Percentiles rank a stretch among this genome's conserved stretches.
Evolutionary conservation across 345 rosid species (phyloP).

Genomic region (Eucalyptus virginea): DNA sequence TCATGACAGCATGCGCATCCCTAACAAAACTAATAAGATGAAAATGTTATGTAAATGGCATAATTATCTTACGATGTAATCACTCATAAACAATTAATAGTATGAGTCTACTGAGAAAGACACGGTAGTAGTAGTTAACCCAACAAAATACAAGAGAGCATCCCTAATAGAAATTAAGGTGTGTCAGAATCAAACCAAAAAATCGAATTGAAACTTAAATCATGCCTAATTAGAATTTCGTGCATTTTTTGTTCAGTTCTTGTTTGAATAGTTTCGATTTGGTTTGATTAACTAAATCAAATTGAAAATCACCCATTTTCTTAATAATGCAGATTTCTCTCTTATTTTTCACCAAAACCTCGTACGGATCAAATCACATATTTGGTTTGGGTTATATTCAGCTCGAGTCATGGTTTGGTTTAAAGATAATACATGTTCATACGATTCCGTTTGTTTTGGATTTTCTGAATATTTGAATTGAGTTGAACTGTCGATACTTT

Average conservation of each 20-base stretch:
- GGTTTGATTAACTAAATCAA: too few relatives aligned
- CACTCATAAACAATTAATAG: accelerated
- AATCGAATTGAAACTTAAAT: too few relatives aligned
- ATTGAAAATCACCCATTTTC: not conserved
- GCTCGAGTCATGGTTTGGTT: accelerated
- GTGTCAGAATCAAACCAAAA: accelerated
- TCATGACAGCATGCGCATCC: not conserved
- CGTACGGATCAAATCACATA: accelerated
- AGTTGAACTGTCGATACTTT: not conserved
- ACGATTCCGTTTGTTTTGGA: accelerated
- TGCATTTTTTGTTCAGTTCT: not conserved
- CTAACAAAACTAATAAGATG: not conserved
- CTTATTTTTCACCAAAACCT: accelerated
- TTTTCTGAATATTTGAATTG: accelerated
- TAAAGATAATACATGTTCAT: too few relatives aligned
- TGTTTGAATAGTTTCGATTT: accelerated
- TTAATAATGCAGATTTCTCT: not conserved
- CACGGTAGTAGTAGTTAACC: accelerated
- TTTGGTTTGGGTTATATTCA: too few relatives aligned
- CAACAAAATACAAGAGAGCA: not conserved
- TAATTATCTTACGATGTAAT: not conserved
- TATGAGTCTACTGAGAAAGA: accelerated
- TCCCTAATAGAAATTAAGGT: not conserved
- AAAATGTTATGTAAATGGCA: not conserved
- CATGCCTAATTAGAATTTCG: accelerated